These are phyloP conservation scores for Cladosporium sp. DNA, from an alignment of 2,329 filamentous ascomycete species.

Conservation along the genomic window DNA sequence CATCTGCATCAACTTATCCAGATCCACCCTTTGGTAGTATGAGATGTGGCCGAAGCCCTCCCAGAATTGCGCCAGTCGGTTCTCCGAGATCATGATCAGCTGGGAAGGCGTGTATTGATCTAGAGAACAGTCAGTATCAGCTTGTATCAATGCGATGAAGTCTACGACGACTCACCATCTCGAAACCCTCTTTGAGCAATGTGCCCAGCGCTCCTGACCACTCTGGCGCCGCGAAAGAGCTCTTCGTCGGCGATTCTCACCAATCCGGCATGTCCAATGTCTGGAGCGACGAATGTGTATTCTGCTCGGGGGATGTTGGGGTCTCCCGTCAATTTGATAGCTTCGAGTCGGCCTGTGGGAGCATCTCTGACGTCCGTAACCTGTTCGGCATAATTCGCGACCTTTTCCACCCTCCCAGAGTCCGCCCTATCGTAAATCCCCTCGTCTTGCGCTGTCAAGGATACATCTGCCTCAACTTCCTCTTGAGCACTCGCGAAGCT, in stretches of 20 bases:
- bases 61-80: slow-evolving; percentile 81
- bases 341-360: slow-evolving; percentile 67
- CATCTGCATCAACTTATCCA: slow-evolving; percentile 34
- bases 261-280: slow-evolving; percentile 64
- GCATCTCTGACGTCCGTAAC: slow-evolving; percentile 26
- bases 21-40: slow-evolving; percentile 44
- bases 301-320: slow-evolving; percentile 84
- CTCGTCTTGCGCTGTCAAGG: not conserved
- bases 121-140: slow-evolving; percentile 33
- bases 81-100: slow-evolving; percentile 71
- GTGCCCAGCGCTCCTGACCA: slow-evolving; percentile 72
- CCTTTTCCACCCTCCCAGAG: not conserved
- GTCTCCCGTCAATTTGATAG: slow-evolving; percentile 88
- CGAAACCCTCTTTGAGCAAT: slow-evolving; percentile 69
- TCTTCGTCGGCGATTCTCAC: slow-evolving; percentile 60
- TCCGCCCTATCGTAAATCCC: not conserved
- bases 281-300: slow-evolving; percentile 72
- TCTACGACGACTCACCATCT: slow-evolving; percentile 61
- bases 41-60: slow-evolving; percentile 41
- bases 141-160: no score
- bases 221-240: slow-evolving; percentile 66
- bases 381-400: not conserved
- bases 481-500: slow-evolving; percentile 16
- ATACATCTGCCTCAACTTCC: not conserved
- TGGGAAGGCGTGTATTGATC: slow-evolving; percentile 71